These are phyloP conservation scores for Hyphodiscus hymeniophilus DNA, from an alignment of 495 filamentous ascomycete genomes.

Conservation along the genomic window DNA sequence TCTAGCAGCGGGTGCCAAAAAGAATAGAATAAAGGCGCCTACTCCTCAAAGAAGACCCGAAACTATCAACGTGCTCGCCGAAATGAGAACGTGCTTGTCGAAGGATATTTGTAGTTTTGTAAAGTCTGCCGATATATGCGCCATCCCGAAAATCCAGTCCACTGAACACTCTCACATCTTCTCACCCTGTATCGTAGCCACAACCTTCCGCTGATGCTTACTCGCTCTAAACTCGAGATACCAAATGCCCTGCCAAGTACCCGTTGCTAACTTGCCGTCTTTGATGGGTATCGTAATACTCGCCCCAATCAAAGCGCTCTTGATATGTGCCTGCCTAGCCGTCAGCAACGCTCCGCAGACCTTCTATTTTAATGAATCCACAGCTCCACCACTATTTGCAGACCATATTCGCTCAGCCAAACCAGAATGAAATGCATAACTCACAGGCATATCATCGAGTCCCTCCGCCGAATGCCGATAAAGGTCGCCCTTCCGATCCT, in stretches of 20 bases:
- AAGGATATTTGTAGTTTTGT: no score
- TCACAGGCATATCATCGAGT: constrained; percentile 84
- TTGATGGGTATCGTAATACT: constrained; percentile 83
- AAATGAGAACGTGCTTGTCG: no score
- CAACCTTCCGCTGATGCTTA: constrained; percentile 68
- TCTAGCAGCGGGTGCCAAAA: no score
- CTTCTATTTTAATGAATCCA: neutral
- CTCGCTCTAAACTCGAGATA: constrained; percentile 80
- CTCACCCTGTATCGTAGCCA: constrained; percentile 93
- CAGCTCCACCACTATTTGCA: neutral
- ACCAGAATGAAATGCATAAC: no score
- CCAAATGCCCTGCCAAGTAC: constrained; percentile 81
- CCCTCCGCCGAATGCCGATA: constrained; percentile 91
- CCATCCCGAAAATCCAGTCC: no score
- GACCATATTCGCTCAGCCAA: constrained; percentile 2
- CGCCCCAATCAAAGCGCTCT: constrained; percentile 79
- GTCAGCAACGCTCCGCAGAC: constrained; percentile 1
- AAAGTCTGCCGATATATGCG: no score
- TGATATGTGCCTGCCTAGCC: constrained; percentile 73
- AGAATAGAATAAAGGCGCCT: no score
- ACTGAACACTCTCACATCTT: no score
- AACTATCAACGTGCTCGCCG: no score
- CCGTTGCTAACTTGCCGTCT: constrained; percentile 62
- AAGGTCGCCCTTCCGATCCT: constrained; percentile 51
- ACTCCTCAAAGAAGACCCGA: no score